Evolutionary conservation across 2,329 filamentous ascomycete genomes (phyloP), one percentile per base, ranked within the genome.

Genomic region (Botryotinia globosa): DNA sequence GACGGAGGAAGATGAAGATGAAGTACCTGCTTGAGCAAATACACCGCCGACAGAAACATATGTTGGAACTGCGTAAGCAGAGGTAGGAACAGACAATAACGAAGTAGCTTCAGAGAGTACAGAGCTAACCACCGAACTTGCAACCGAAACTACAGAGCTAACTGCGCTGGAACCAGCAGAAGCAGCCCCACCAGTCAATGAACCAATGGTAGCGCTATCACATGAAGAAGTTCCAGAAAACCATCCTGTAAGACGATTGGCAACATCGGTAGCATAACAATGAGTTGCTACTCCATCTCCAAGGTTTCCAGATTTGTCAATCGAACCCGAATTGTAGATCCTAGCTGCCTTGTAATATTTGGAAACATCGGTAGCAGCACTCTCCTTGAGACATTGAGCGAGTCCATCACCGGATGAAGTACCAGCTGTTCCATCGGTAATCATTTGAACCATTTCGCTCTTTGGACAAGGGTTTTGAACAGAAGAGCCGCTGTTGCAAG

Each of bases 251-350:
- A 79, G 71, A 32, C 77, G 72, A 66, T 79, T 78, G 14, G 77
- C 77, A 64, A 79, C 62, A 70, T 79, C 77, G 4, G 74, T 75
- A 1, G 72, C 67, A 59, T 79, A 79, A 73, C 77, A 78, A 59
- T 74, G 72, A 32, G 76, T 78, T 12, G 77, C 77, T 20, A 72
- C 67, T 9, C 74, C 74, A 10, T 73, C 51, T 22, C 75, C 80
- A 29, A 84, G 78, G 72, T 84, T 82, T 1, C 78, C 78, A 8
- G 76, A 76, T 0, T 75, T 9, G 56, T 77, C 78, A 34, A 83
- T 76, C 0, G 78, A 79, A 48, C 83, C 83, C 0, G 83, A 83
- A 76, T 84, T 84, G 77, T 84, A 84, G 62, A 81, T 77, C 39
- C 82, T 77, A 12, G 83, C 82, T 32, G 80, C 82, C 64, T 79